A percentile compares a stretch with the other conserved stretches of the same genome.
phyloP scores from a whole-genome alignment of 495 filamentous ascomycete genomes.

The Xylaria scruposa region DNA sequence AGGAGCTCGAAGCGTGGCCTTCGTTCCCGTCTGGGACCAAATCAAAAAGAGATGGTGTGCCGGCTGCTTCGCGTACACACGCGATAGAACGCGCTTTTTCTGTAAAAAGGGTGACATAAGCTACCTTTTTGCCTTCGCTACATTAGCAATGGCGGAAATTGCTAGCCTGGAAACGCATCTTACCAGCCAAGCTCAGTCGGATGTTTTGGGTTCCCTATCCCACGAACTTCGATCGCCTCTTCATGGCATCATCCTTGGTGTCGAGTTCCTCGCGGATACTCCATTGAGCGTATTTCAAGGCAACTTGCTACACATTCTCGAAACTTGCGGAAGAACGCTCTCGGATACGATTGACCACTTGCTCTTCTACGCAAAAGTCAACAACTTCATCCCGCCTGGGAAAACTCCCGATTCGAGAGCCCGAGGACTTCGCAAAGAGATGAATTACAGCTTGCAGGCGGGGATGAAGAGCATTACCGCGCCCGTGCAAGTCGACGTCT shows the following conservation, averaged over 20 bases:
- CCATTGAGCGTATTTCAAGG: constrained; percentile 58
- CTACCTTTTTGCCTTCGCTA: constrained; percentile 58
- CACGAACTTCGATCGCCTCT: constrained; percentile 80
- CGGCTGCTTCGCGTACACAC: constrained; percentile 69
- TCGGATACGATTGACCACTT: constrained; percentile 77
- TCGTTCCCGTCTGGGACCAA: constrained; percentile 72
- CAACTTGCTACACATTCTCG: constrained; percentile 71
- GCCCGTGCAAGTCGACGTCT: constrained; percentile 48
- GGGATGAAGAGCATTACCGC: constrained; percentile 24
- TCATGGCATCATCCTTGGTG: constrained; percentile 74
- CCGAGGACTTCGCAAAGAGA: constrained; percentile 23
- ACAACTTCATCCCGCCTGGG: constrained; percentile 41
- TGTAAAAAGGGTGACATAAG: constrained; percentile 49
- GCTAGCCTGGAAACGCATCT: constrained; percentile 52
- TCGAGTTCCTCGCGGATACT: constrained; percentile 68
- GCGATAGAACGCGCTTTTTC: constrained; percentile 49
- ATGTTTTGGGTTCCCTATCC: constrained; percentile 72
- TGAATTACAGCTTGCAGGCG: constrained; percentile 45
- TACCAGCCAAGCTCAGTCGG: constrained; percentile 60
- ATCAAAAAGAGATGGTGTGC: constrained; percentile 70
- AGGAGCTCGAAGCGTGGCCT: constrained; percentile 57
- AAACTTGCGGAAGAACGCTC: constrained; percentile 73
- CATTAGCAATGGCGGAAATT: constrained; percentile 64
- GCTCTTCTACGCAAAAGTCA: constrained; percentile 73
- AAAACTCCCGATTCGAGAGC: constrained; percentile 23